A percentile compares a stretch with the other conserved stretches of the same genome.
These are phyloP conservation scores for Auxenochlorella protothecoides DNA, from an alignment of 139 green algal species.

Conservation along the genomic window DNA sequence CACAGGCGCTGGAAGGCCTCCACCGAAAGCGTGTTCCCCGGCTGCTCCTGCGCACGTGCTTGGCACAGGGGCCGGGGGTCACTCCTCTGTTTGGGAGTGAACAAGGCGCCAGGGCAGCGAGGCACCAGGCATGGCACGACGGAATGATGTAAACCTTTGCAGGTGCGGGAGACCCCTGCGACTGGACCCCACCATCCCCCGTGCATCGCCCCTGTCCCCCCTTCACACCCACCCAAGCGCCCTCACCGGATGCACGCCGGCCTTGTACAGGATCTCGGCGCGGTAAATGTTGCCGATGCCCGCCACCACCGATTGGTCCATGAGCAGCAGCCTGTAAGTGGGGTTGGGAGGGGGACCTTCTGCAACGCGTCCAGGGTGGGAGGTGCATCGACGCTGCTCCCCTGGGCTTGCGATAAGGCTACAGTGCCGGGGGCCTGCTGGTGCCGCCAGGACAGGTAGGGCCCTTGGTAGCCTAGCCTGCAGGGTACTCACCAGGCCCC, in stretches of 20 bases:
- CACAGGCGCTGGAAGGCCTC: conserved; percentile 47
- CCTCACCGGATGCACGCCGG: conserved; percentile 52
- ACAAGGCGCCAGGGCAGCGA: too few species aligned
- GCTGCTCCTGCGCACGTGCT: conserved; percentile 37
- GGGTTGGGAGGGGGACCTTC: background rate
- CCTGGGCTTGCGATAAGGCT: background rate
- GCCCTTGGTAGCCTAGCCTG: too few species aligned
- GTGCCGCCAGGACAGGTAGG: background rate
- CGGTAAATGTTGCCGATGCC: conserved; percentile 85
- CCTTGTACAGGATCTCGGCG: conserved; percentile 54
- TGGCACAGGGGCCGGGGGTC: too few species aligned
- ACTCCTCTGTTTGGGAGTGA: too few species aligned
- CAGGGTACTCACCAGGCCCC: too few species aligned
- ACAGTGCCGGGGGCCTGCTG: background rate
- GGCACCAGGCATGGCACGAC: too few species aligned
- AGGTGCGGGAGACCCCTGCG: too few species aligned
- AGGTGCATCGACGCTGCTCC: background rate
- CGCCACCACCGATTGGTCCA: conserved; percentile 71
- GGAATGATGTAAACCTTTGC: too few species aligned
- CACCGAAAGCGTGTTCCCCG: conserved; percentile 32
- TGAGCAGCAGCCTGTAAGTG: conserved; percentile 43
- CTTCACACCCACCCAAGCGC: background rate
- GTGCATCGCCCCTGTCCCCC: too few species aligned
- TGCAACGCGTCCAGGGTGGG: background rate
- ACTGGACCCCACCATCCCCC: too few species aligned